A percentile compares a stretch with the other conserved stretches of the same genome.
These are phyloP conservation scores for Candida incommunis DNA, from an alignment of 805 yeast genomes.

Conservation along the genomic window DNA sequence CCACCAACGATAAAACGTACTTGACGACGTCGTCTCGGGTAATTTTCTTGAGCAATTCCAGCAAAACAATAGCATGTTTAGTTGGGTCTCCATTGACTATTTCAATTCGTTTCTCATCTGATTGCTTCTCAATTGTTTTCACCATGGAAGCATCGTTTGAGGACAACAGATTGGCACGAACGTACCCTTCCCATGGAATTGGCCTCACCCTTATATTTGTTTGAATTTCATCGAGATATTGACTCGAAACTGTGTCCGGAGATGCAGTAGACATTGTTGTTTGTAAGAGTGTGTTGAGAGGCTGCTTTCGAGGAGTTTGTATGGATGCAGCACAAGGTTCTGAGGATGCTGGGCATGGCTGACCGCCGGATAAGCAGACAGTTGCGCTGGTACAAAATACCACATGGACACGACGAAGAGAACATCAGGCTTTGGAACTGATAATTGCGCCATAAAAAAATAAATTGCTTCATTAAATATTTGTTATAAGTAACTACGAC, in stretches of 20 bases:
- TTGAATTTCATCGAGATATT: slow-evolving; percentile 22
- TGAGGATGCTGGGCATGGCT: no score
- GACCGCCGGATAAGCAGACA: no score
- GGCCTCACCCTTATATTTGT: slow-evolving; percentile 62
- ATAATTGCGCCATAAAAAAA: no score
- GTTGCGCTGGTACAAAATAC: no score
- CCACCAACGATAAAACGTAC: slow-evolving; percentile 45
- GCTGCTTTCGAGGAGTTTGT: no score
- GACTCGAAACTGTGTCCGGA: slow-evolving; percentile 6
- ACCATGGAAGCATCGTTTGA: slow-evolving; percentile 53
- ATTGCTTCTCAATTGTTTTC: slow-evolving; percentile 37
- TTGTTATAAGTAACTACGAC: no score
- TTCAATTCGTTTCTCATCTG: slow-evolving; percentile 18
- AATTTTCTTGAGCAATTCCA: slow-evolving; percentile 38
- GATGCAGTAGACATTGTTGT: no score
- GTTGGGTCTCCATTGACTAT: slow-evolving; percentile 27
- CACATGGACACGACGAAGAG: no score
- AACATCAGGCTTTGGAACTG: no score
- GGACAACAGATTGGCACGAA: slow-evolving; percentile 54
- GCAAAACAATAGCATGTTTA: slow-evolving; percentile 39
- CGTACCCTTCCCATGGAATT: slow-evolving; percentile 85
- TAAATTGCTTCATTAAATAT: no score
- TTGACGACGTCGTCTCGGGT: slow-evolving; percentile 52
- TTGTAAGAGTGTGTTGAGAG: no score
- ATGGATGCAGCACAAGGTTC: no score